Evolutionary conservation across 768 basidiomycete genomes (phyloP).

Genomic region (Clavaria fumosa): DNA sequence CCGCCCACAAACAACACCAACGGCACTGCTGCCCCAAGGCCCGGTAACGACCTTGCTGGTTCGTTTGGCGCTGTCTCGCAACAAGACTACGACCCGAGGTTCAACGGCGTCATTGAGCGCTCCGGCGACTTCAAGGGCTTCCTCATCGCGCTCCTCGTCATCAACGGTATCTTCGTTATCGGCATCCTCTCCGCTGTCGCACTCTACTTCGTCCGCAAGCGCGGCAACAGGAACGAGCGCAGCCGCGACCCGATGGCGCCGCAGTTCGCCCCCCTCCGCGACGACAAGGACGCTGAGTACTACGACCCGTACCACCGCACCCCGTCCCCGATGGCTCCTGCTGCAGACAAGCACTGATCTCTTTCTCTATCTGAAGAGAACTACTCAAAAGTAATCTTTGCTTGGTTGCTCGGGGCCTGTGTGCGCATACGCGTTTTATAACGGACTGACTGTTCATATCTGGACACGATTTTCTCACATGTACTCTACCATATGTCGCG

Average conservation of each 20-base stretch:
- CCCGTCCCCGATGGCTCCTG: background rate
- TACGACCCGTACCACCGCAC: slow-evolving; percentile 1
- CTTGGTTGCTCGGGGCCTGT: too few species aligned
- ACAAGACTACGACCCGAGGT: slow-evolving; percentile 10
- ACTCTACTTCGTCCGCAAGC: slow-evolving; percentile 1
- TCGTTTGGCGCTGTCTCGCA: background rate
- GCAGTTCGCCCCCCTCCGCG: background rate
- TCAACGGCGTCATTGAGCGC: slow-evolving; percentile 10
- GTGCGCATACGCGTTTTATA: too few species aligned
- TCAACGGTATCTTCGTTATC: slow-evolving; percentile 12
- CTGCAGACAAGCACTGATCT: too few species aligned
- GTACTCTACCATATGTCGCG: too few species aligned
- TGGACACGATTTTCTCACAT: too few species aligned
- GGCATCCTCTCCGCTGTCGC: slow-evolving; percentile 8
- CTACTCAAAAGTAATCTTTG: too few species aligned
- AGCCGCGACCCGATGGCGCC: background rate
- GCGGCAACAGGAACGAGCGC: background rate
- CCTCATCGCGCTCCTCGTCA: slow-evolving; percentile 13
- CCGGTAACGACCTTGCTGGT: background rate
- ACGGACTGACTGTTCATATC: too few species aligned
- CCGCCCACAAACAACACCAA: background rate
- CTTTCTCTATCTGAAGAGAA: too few species aligned
- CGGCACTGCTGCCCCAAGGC: slow-evolving; percentile 1
- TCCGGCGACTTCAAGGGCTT: slow-evolving; percentile 9
- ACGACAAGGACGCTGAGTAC: background rate